A percentile compares a stretch with the other conserved stretches of the same genome.
Conservation (phyloP, 768 basidiomycete genomes). For the Suillus bovinus region DNA sequence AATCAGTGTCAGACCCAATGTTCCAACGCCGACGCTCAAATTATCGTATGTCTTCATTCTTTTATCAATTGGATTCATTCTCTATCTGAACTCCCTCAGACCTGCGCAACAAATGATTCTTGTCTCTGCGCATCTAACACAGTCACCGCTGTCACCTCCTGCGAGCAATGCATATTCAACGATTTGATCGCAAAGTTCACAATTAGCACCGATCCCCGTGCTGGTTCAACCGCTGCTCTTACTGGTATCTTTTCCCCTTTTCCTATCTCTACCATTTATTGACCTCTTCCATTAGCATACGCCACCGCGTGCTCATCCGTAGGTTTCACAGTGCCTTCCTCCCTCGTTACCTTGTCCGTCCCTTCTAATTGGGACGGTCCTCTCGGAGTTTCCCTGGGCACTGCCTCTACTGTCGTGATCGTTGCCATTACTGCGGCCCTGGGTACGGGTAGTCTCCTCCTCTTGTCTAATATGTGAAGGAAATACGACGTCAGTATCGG, state of each 20-base stretch:
- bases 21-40: conserved; percentile 21
- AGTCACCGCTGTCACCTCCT: conserved; percentile 44
- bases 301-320: conserved; percentile 43
- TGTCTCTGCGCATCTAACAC: conserved; percentile 57
- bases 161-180: conserved; percentile 70
- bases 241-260: conserved; percentile 41
- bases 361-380: conserved; percentile 65
- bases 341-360: conserved; percentile 42
- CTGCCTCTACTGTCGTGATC: conserved; percentile 43
- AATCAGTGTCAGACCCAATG: conserved; percentile 31
- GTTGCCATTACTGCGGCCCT: conserved; percentile 47
- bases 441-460: conserved; percentile 45
- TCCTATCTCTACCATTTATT: conserved; percentile 9
- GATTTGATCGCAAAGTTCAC: conserved; percentile 52
- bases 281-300: conserved; percentile 47
- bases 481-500: not conserved
- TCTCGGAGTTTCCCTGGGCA: conserved; percentile 45
- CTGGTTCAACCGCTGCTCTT: conserved; percentile 62
- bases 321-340: conserved; percentile 40
- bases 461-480: conserved; percentile 55
- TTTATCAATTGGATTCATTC: not conserved
- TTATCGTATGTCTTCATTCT: conserved; percentile 22
- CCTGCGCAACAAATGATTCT: conserved; percentile 43
- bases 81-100: conserved; percentile 32
- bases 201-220: conserved; percentile 48